phyloP scores from a whole-genome alignment of 805 yeast genomes.

The Barnettozyma sucrosica region DNA sequence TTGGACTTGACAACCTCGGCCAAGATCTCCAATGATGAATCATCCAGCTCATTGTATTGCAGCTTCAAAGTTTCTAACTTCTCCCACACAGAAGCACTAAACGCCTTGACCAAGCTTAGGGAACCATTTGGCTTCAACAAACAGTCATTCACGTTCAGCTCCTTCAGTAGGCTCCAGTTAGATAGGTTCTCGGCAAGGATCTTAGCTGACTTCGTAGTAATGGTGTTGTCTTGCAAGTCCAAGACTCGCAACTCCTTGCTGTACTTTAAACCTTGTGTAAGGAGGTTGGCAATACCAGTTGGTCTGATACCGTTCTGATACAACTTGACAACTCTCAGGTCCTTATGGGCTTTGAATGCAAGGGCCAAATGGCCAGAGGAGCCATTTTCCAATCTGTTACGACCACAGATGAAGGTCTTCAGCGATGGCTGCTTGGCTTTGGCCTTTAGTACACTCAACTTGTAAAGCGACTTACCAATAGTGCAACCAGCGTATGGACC shows the following conservation, averaged over 20 bases:
- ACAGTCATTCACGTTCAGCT: conserved; percentile 86
- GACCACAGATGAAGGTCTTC: conserved; percentile 90
- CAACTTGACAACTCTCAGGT: conserved; percentile 66
- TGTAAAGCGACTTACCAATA: conserved; percentile 79
- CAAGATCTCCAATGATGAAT: conserved; percentile 55
- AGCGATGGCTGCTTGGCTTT: conserved; percentile 42
- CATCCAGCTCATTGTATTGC: conserved; percentile 85
- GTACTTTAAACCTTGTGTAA: conserved; percentile 62
- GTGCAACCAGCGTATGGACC: conserved; percentile 98
- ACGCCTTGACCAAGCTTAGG: conserved; percentile 42
- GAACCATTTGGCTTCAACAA: conserved; percentile 79
- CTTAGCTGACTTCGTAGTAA: conserved; percentile 62
- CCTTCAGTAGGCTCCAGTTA: conserved; percentile 63
- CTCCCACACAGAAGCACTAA: conserved; percentile 33
- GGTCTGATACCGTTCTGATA: conserved; percentile 98
- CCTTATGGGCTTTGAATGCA: conserved; percentile 75
- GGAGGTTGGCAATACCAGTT: conserved; percentile 73
- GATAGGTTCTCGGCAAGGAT: conserved; percentile 57
- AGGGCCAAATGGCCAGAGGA: conserved; percentile 79
- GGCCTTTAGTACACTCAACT: conserved; percentile 60
- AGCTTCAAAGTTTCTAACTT: conserved; percentile 57
- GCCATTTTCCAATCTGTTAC: conserved; percentile 95
- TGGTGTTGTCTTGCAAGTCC: conserved; percentile 94
- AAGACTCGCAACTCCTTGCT: conserved; percentile 58
- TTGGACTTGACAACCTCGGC: conserved; percentile 46